These are phyloP conservation scores for Phytophthora tubulina DNA, from an alignment of 352 stramenopile genomes.

Conservation along the genomic window DNA sequence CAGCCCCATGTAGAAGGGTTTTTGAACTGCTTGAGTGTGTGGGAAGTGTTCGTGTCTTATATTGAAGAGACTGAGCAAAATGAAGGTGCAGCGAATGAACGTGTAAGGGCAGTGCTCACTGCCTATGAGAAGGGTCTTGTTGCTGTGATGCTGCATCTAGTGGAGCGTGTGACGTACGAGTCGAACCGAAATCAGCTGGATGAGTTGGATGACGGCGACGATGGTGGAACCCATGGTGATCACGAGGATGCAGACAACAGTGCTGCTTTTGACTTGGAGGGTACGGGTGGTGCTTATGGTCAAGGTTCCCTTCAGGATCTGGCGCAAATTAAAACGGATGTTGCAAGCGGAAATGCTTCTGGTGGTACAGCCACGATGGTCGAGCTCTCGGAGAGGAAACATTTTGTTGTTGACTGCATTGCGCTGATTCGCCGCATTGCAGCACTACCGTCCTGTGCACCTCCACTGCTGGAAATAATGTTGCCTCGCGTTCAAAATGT, in stretches of 20 bases:
- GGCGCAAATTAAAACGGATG: slow-evolving; percentile 64
- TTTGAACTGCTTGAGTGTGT: slow-evolving; percentile 82
- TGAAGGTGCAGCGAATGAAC: slow-evolving; percentile 68
- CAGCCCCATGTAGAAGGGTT: slow-evolving; percentile 82
- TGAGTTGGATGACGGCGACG: slow-evolving; percentile 65
- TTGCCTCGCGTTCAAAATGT: slow-evolving; percentile 56
- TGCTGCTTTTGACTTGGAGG: slow-evolving; percentile 49
- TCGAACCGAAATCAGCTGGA: slow-evolving; percentile 73
- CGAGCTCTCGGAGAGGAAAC: slow-evolving; percentile 74
- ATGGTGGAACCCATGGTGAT: slow-evolving; percentile 39
- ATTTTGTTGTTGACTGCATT: slow-evolving; percentile 81
- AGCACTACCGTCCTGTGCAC: slow-evolving; percentile 63
- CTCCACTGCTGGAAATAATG: slow-evolving; percentile 61
- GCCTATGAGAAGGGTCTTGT: slow-evolving; percentile 79
- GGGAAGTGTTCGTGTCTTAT: slow-evolving; percentile 87
- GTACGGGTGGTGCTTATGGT: slow-evolving; percentile 43
- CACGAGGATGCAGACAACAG: slow-evolving; percentile 54
- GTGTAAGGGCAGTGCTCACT: slow-evolving; percentile 52
- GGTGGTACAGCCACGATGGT: slow-evolving; percentile 38
- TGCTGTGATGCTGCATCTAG: slow-evolving; percentile 81
- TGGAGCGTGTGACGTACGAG: slow-evolving; percentile 74
- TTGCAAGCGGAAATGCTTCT: slow-evolving; percentile 46
- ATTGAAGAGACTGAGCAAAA: slow-evolving; percentile 83
- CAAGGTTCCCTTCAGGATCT: slow-evolving; percentile 77
- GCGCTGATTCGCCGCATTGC: slow-evolving; percentile 76